Evolutionary conservation across 2,329 filamentous ascomycete species (phyloP), one percentile per base, ranked within the genome.

Genomic region (Diplodia mutila): DNA sequence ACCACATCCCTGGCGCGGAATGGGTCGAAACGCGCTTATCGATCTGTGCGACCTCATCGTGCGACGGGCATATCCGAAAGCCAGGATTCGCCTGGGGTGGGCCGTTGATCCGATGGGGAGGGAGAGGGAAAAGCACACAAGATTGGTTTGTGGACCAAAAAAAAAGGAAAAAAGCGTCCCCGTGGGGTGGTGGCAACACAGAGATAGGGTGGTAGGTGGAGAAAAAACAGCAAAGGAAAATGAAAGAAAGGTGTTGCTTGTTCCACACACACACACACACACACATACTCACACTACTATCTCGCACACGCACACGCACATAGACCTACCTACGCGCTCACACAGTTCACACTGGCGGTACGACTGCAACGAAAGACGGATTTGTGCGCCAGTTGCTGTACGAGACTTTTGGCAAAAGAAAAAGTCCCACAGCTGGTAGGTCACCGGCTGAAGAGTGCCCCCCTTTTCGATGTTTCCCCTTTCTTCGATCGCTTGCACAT

Each of bases 41-140:
- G 57, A 61, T 61, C 57, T 61, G 57, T 61, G 57, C 11, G 37
- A 59, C 55, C 53, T 16, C 55, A 59, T n/a, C 23, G 23, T 39
- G 23, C 23, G 12, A 59, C 55, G 23, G 25, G 55, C 55, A 46
- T 59, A 42, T 59, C 55, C 55, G 34, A 34, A 29, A 29, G 37
- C 55, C 55, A 59, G 37, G 55, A 46, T 46, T 18, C 37, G 23
- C 23, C 23, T 52, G 25, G 42, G 42, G 42, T 46, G 42, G 42
- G 42, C 42, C 42, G 42, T 46, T 6, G 42, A 46, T 18, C 42
- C 42, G 42, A 46, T 21, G 42, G 42, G 42, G 23, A n/a, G n/a
- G n/a, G n/a, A n/a, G 16, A 8, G 42, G n/a, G 27, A 27, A 52
- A 29, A 27, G 25, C 25, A 3, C 49, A 52, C n/a, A 52, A 27